phyloP scores from a whole-genome alignment of 768 basidiomycete genomes.

The Hortiboletus flavorubellus region DNA sequence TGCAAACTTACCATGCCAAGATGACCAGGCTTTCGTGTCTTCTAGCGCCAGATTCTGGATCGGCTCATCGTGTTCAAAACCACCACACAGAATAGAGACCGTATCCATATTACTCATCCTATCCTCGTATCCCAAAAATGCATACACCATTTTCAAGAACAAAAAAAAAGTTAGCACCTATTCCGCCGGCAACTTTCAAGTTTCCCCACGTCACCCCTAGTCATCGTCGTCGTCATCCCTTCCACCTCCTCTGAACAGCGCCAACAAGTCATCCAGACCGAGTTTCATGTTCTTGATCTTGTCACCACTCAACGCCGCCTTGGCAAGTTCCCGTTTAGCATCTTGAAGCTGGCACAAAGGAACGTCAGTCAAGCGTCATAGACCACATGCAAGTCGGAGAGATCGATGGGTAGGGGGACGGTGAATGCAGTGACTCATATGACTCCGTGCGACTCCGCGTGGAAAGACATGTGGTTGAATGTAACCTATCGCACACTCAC shows the following conservation, averaged over 20 bases:
- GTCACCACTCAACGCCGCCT: conserved; percentile 83
- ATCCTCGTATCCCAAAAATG: too few species aligned
- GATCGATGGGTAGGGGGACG: background rate
- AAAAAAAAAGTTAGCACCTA: too few species aligned
- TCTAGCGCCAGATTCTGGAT: too few species aligned
- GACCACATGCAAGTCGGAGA: background rate
- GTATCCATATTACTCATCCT: too few species aligned
- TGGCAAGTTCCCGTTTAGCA: conserved; percentile 82
- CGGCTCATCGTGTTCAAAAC: too few species aligned
- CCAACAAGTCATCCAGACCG: conserved; percentile 81
- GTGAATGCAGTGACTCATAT: background rate
- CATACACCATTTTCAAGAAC: too few species aligned
- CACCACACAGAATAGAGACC: too few species aligned
- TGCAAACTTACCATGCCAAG: too few species aligned
- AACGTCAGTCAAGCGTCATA: conserved; percentile 1
- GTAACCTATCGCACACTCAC: conserved; percentile 34
- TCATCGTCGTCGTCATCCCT: conserved; percentile 51
- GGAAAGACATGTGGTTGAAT: background rate
- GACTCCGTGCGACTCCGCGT: too few species aligned
- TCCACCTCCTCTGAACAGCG: conserved; percentile 62
- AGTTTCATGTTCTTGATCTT: conserved; percentile 83
- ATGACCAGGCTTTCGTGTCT: too few species aligned
- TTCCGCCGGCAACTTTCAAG: too few species aligned
- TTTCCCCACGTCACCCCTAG: background rate
- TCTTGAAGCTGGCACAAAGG: conserved; percentile 65